Percentiles rank a stretch among this genome's conserved stretches.
These are phyloP conservation scores for Berberis thunbergii DNA, from an alignment of 164 flowering plant genomes.

Conservation along the genomic window DNA sequence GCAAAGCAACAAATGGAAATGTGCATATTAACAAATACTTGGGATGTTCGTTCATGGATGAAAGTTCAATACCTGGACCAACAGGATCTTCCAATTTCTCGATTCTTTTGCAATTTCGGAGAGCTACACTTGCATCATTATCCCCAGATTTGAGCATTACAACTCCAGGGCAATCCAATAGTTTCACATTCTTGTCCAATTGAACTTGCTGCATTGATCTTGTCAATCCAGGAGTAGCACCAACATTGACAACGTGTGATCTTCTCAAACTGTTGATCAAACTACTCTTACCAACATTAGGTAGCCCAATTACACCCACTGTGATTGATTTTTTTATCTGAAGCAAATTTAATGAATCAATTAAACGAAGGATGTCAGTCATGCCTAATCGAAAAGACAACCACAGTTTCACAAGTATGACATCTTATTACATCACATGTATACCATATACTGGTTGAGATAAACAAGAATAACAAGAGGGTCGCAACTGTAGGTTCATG, in stretches of 20 bases:
- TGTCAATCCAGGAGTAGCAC: constrained; percentile 95
- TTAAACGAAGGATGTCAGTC: no score
- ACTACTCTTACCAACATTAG: constrained; percentile 99
- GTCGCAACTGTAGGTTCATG: no score
- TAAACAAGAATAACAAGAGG: no score
- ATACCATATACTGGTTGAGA: no score
- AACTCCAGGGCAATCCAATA: constrained; percentile 99
- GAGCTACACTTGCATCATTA: constrained; percentile 69
- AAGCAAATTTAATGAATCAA: no score
- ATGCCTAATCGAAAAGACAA: no score
- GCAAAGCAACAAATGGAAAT: no score
- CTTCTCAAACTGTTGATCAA: constrained; percentile 91
- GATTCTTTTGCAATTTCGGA: constrained; percentile 91
- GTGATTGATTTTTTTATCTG: constrained; percentile 92
- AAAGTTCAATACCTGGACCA: constrained; percentile 54
- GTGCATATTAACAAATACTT: no score
- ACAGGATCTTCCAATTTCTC: constrained; percentile 88
- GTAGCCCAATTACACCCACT: constrained; percentile 86
- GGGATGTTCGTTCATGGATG: background rate
- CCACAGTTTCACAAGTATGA: no score
- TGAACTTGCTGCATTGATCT: constrained; percentile 97
- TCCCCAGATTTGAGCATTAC: constrained; percentile 71
- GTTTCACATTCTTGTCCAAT: constrained; percentile 82
- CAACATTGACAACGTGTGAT: constrained; percentile 83
- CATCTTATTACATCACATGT: no score